A percentile compares a stretch with the other conserved stretches of the same genome.
Evolutionary conservation across 2,329 filamentous ascomycete genomes (phyloP).

Genomic region (Phaeosphaeria sp.): DNA sequence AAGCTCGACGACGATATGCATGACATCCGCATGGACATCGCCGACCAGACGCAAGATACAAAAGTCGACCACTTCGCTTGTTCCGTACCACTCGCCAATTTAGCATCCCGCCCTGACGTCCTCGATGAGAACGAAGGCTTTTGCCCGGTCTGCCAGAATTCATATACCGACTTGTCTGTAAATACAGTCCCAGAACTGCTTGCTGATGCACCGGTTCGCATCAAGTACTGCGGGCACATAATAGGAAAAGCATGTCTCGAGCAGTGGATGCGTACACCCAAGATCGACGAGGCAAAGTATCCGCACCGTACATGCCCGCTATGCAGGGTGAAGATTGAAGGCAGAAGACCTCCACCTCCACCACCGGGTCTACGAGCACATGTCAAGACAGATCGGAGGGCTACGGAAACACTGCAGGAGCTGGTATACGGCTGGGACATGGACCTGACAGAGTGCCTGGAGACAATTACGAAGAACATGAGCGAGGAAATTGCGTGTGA

Average conservation of each 20-base stretch:
- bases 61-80: constrained; percentile 30
- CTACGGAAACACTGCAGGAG: constrained; percentile 5
- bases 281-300: constrained; percentile 26
- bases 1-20: not conserved
- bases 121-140: constrained; percentile 16
- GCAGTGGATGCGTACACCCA: constrained; percentile 29
- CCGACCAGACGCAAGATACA: not conserved
- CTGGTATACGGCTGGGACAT: constrained; percentile 16
- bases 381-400: constrained; percentile 9
- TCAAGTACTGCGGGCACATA: constrained; percentile 35
- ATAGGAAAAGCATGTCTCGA: constrained; percentile 31
- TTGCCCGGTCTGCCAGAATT: constrained; percentile 29
- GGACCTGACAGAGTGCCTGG: constrained; percentile 15
- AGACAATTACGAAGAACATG: constrained; percentile 17
- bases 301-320: constrained; percentile 28
- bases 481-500: constrained; percentile 27
- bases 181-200: constrained; percentile 19
- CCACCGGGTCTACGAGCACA: constrained; percentile 8
- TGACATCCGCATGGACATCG: constrained; percentile 6
- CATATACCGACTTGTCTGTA: constrained; percentile 16
- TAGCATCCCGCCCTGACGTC: constrained; percentile 1
- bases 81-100: constrained; percentile 17
- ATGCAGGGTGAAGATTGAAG: constrained; percentile 27
- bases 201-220: constrained; percentile 29
- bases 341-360: not conserved